These are phyloP conservation scores for Metrosideros polymorpha DNA, from an alignment of 441 rosid genomes.

Conservation along the genomic window DNA sequence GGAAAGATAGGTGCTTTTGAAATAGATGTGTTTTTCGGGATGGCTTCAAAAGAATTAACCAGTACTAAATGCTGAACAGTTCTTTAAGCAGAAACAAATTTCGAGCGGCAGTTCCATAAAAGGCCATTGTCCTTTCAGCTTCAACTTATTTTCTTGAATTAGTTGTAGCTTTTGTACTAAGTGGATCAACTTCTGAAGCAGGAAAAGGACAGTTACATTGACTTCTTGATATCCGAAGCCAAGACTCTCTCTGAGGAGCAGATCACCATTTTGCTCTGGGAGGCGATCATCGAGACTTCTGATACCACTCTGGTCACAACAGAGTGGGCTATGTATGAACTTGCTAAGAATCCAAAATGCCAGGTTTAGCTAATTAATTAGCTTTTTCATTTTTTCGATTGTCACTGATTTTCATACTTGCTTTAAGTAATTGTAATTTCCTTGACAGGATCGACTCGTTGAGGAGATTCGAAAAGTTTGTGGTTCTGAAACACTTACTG, in stretches of 20 bases:
- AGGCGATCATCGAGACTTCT: constrained; percentile 58
- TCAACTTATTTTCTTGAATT: background rate
- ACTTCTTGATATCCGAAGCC: constrained; percentile 49
- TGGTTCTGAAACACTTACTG: constrained; percentile 39
- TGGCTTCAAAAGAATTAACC: background rate
- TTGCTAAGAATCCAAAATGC: constrained; percentile 44
- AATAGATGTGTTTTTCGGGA: too few relatives aligned
- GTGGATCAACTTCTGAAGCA: constrained; percentile 12
- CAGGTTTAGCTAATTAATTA: constrained; percentile 32
- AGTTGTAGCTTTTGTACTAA: background rate
- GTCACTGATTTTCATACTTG: background rate
- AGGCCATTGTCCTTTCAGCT: background rate
- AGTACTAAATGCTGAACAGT: background rate
- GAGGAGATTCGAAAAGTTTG: constrained; percentile 39
- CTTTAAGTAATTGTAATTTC: background rate
- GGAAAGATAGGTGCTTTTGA: background rate
- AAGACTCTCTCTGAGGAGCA: constrained; percentile 58
- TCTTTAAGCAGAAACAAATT: background rate
- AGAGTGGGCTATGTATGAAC: constrained; percentile 87
- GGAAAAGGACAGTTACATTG: constrained; percentile 44
- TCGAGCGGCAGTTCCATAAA: background rate
- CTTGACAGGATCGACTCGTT: constrained; percentile 36
- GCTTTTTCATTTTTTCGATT: background rate
- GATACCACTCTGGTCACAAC: constrained; percentile 74
- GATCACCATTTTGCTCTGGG: constrained; percentile 65